Conservation (phyloP, 306 rosid species). For the Argentina anserina region DNA sequence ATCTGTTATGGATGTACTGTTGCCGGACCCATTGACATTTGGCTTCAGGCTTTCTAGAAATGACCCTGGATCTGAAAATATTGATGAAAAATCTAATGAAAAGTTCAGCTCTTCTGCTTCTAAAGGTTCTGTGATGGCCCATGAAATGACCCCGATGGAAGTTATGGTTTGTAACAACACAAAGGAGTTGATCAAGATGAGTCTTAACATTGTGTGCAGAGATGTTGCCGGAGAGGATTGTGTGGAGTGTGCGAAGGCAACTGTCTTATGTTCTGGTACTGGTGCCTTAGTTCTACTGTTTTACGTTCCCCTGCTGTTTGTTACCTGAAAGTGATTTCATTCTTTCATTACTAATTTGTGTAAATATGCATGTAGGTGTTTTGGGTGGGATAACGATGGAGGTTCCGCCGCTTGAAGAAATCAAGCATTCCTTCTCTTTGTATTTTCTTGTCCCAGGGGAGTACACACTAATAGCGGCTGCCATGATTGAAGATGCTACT, state of each 20-base stretch:
- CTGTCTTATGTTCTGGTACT: conserved; percentile 89
- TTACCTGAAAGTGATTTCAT: neutral
- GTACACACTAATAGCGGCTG: conserved; percentile 72
- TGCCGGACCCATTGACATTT: conserved; percentile 94
- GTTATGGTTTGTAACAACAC: conserved; percentile 90
- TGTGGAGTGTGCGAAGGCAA: conserved; percentile 72
- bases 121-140: conserved; percentile 66
- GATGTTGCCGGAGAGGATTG: conserved; percentile 96
- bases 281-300: neutral
- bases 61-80: conserved; percentile 30
- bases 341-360: neutral
- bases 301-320: neutral
- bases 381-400: conserved; percentile 68
- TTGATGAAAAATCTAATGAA: conserved; percentile 25
- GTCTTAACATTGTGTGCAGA: conserved; percentile 73
- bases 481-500: conserved; percentile 74
- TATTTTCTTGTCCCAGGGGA: conserved; percentile 94
- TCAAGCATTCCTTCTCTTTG: conserved; percentile 66
- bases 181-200: conserved; percentile 76
- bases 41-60: conserved; percentile 69
- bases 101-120: conserved; percentile 35
- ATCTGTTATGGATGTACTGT: conserved; percentile 85
- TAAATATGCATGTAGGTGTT: conserved; percentile 46
- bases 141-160: conserved; percentile 83
- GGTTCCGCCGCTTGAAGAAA: conserved; percentile 77